These are phyloP conservation scores for Paraphoma sp. DNA, from an alignment of 2,329 filamentous ascomycete species.

Conservation along the genomic window DNA sequence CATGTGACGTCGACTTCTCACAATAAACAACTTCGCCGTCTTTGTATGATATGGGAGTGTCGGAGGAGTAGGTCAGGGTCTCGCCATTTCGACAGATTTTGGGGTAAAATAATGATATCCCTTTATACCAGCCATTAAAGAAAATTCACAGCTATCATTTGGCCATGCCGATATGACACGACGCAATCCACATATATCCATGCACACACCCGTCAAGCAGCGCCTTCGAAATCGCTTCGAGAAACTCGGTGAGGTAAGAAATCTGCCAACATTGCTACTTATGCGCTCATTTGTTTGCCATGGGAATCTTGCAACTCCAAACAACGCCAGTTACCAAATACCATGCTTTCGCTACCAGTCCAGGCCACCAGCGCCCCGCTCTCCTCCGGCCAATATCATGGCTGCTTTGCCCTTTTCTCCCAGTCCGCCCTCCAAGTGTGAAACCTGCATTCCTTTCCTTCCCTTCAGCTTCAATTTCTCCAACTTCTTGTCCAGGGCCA, in stretches of 20 bases:
- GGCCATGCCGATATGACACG: no score
- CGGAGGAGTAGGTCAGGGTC: no score
- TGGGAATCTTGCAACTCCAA: slow-evolving; percentile 1
- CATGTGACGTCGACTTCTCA: no score
- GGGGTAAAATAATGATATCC: no score
- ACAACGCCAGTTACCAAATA: background rate
- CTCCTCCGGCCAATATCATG: slow-evolving; percentile 55
- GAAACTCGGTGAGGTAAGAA: background rate
- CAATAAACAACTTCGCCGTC: no score
- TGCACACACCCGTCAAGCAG: no score
- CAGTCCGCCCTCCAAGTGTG: slow-evolving; percentile 53
- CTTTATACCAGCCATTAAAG: no score
- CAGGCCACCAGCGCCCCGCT: slow-evolving; percentile 51
- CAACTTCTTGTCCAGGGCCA: slow-evolving; percentile 62
- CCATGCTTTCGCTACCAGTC: slow-evolving; percentile 48
- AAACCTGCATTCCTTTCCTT: slow-evolving; percentile 55
- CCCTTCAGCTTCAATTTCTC: slow-evolving; percentile 58
- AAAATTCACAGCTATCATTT: no score
- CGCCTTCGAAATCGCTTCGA: background rate
- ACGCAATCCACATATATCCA: no score
- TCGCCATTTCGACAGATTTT: no score
- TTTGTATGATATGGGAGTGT: no score
- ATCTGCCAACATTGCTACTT: no score
- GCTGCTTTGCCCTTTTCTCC: slow-evolving; percentile 53
- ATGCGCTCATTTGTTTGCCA: background rate